These are phyloP conservation scores for Xylariales sp. DNA, from an alignment of 2,329 filamentous ascomycete genomes.

Conservation along the genomic window DNA sequence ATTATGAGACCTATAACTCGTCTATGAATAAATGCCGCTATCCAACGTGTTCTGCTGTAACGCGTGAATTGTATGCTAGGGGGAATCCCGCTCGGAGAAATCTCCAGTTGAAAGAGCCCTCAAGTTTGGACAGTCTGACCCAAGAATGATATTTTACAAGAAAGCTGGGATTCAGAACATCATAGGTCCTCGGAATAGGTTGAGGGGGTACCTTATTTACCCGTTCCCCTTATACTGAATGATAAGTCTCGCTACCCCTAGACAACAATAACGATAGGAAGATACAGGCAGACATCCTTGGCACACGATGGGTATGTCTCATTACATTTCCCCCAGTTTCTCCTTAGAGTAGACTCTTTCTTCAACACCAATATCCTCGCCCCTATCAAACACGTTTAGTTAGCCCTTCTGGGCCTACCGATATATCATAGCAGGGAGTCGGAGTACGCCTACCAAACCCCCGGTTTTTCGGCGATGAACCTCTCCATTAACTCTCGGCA, in stretches of 20 bases:
- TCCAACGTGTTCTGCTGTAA: neutral
- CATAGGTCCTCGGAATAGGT: neutral
- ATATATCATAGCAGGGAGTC: neutral
- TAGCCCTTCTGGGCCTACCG: neutral
- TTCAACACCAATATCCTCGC: constrained; percentile 50
- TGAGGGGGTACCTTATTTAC: neutral
- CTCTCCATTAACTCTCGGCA: constrained; percentile 76
- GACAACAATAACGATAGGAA: neutral
- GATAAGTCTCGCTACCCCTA: neutral
- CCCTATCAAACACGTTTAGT: constrained; percentile 38
- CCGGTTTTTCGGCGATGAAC: constrained; percentile 78
- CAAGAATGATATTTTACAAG: neutral
- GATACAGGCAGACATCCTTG: neutral
- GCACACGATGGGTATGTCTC: neutral
- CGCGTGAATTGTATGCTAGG: neutral
- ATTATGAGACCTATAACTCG: neutral
- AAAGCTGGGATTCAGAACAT: neutral
- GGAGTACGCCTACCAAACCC: constrained; percentile 69
- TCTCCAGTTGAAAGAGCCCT: neutral
- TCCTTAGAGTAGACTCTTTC: constrained; percentile 48
- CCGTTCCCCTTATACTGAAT: neutral
- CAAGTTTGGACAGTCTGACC: neutral
- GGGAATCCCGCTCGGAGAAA: neutral
- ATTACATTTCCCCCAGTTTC: constrained; percentile 16
- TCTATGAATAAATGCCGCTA: neutral